phyloP scores from a whole-genome alignment of 331 rosid genomes.

The Malus hybrid region DNA sequence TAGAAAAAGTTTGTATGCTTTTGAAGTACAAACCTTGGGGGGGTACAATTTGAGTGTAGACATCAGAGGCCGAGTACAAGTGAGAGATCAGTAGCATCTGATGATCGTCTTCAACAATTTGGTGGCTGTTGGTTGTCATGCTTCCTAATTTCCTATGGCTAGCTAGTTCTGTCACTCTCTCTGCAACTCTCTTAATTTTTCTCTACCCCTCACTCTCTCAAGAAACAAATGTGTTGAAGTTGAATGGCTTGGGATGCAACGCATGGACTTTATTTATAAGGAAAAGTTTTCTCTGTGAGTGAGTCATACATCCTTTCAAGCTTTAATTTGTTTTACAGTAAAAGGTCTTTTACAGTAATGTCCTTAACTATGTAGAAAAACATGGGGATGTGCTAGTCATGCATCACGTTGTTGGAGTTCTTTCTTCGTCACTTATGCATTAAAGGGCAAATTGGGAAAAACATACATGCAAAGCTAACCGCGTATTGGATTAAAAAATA shows the following conservation, averaged over 20 bases:
- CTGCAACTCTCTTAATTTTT: slow-evolving; percentile 3
- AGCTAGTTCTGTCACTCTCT: background rate
- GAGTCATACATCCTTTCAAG: background rate
- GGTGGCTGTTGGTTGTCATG: slow-evolving; percentile 18
- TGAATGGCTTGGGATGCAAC: slow-evolving; percentile 36
- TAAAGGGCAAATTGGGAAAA: background rate
- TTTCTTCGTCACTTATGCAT: background rate
- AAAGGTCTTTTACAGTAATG: slow-evolving; percentile 1
- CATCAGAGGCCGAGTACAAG: slow-evolving; percentile 33
- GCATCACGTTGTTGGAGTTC: background rate
- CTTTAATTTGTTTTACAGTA: background rate
- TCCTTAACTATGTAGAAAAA: background rate
- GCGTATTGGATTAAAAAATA: background rate
- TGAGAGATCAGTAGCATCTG: slow-evolving; percentile 56
- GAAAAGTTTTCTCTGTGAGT: slow-evolving; percentile 7
- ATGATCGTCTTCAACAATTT: slow-evolving; percentile 28
- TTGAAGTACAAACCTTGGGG: slow-evolving; percentile 52
- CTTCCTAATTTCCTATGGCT: background rate
- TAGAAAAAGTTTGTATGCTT: background rate
- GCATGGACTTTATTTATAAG: slow-evolving; percentile 42
- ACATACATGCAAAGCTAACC: background rate
- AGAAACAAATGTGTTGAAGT: background rate
- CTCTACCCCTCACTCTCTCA: slow-evolving; percentile 4
- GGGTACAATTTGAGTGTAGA: slow-evolving; percentile 44
- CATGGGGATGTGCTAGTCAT: background rate